A percentile compares a stretch with the other conserved stretches of the same genome.
Evolutionary conservation across 2,329 filamentous ascomycete species (phyloP).

Genomic region (Cercospora brassicicola): DNA sequence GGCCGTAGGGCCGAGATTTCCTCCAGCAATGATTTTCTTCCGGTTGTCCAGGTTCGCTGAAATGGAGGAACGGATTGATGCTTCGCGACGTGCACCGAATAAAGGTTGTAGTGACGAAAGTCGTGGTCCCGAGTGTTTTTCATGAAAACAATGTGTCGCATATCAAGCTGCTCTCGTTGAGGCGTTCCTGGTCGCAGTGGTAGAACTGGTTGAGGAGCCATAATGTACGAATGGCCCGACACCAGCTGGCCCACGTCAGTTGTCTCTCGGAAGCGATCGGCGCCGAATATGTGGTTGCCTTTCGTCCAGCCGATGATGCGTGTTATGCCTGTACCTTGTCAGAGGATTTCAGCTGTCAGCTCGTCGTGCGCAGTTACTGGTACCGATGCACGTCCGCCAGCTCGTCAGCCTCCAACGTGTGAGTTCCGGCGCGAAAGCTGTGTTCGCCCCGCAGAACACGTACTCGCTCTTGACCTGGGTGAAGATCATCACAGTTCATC

Average conservation of each 20-base stretch:
- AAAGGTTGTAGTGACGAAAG: background rate
- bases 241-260: background rate
- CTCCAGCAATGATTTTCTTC: background rate
- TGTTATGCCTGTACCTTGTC: background rate
- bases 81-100: background rate
- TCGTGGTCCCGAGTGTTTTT: background rate
- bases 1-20: background rate
- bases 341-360: background rate
- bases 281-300: background rate
- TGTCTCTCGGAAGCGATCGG: background rate
- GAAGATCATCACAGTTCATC: background rate
- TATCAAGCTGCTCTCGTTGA: background rate
- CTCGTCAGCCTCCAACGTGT: background rate
- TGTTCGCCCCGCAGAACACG: background rate
- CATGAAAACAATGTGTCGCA: background rate
- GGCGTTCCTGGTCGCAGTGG: background rate
- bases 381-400: background rate
- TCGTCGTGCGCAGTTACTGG: background rate
- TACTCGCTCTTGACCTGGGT: background rate
- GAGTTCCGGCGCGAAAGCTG: background rate
- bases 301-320: slow-evolving; percentile 4
- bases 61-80: background rate
- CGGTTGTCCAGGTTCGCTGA: background rate
- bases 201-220: background rate
- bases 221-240: background rate